Evolutionary conservation across 345 rosid species (phyloP), one percentile per base, ranked within the genome.

Genomic region (Pistacia atlantica): DNA sequence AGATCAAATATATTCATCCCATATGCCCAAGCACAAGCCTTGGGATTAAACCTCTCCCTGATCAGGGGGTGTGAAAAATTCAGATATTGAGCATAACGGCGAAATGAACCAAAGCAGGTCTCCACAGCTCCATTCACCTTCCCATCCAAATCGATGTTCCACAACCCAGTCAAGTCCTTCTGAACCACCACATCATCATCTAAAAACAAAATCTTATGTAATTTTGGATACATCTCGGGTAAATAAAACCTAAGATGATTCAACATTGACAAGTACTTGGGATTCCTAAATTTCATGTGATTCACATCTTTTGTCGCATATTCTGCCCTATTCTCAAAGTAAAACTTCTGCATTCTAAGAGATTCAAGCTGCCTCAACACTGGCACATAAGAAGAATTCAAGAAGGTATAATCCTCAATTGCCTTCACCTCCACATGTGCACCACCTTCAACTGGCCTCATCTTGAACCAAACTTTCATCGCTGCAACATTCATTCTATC

Each of bases 111-210:
- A 69, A 96, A 92, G 75, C 99, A 96, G 54, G 90, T 92, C 85
- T 93, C 97, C 20, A 93, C 92, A 67, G 99, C 99, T 74, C 99
- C 98, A 65, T 92, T 93, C 77, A 93, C 99, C 85, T 90, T 93
- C 14, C 99, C 98, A 57, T 86, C 89, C 84, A 95, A 80, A 80
- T 93, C 93, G 73, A 95, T 83, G 81, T 83, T 90, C 97, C 97
- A 95, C 71, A 96, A 67, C 46, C 89, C 90, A 13, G 98, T 85
- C 81, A 96, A 84, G 73, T 96, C 99, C 81, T 89, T 96, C 74
- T 96, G 99, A 74, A 91, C 99, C 83, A 96, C 99, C 33, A 96
- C 92, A 79, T 96, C 98, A 69, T 91, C 97, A 51, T 93, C 99
- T 86, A 96, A 76, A 83, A 88, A 84, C 87, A 96, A 80, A 72